Conservation (phyloP, 2,329 filamentous ascomycete species). For the Laburnicola sp. region DNA sequence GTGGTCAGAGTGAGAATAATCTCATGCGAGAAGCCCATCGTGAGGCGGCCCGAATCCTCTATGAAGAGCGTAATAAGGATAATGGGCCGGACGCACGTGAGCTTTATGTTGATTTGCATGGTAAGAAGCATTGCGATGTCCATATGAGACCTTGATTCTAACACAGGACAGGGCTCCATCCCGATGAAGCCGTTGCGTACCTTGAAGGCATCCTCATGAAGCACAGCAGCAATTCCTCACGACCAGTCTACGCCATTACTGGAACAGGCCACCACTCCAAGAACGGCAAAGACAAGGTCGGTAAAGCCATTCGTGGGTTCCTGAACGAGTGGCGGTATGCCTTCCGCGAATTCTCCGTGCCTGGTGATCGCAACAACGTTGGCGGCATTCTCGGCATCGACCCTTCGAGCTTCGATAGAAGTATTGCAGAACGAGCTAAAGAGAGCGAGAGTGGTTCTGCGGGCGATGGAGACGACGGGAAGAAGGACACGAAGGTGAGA, state of each 20-base stretch:
- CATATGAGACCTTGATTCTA: background rate
- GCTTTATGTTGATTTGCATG: conserved; percentile 93
- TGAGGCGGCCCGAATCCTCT: conserved; percentile 87
- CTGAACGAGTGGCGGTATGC: conserved; percentile 95
- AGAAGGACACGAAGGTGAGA: conserved; percentile 42
- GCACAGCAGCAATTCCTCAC: conserved; percentile 69
- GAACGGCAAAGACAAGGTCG: conserved; percentile 98
- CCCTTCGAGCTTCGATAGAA: conserved; percentile 61
- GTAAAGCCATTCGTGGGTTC: conserved; percentile 87
- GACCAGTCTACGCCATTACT: conserved; percentile 91
- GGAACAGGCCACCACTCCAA: conserved; percentile 97
- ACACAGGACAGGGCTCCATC: conserved; percentile 69
- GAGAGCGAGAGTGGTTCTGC: conserved; percentile 30
- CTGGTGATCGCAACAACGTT: conserved; percentile 86
- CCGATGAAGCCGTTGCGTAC: conserved; percentile 94
- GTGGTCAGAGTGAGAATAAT: conserved; percentile 95
- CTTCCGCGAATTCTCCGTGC: conserved; percentile 94
- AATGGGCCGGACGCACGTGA: conserved; percentile 61
- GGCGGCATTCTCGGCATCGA: conserved; percentile 68
- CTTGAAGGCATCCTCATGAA: conserved; percentile 85
- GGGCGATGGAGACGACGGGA: conserved; percentile 25
- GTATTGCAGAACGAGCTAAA: conserved; percentile 41
- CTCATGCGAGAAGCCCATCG: conserved; percentile 96
- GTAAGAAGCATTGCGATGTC: no score
- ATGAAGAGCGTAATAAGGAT: conserved; percentile 88